Conservation (phyloP, 2,329 filamentous ascomycete species). For the Capronia americana region DNA sequence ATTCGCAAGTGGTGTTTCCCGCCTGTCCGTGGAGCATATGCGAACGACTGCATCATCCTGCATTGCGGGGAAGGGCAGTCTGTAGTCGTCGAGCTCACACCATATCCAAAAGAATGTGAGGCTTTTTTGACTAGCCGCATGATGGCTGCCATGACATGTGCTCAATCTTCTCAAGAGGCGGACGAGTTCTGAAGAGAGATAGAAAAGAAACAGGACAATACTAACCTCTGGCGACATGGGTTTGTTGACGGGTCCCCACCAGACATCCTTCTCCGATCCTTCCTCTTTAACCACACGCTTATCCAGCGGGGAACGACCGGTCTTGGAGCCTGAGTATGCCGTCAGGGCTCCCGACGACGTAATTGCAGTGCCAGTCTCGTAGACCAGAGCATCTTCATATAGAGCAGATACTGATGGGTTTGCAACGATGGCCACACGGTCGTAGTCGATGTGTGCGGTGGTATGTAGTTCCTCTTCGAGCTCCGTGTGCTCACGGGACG, state of each 20-base stretch:
- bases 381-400: slow-evolving; percentile 97
- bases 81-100: slow-evolving; percentile 5
- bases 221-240: slow-evolving; percentile 96
- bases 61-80: slow-evolving; percentile 22
- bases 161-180: slow-evolving; percentile 28
- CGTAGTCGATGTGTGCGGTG: slow-evolving; percentile 98
- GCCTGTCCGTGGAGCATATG: slow-evolving; percentile 23
- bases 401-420: slow-evolving; percentile 95
- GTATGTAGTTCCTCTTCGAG: slow-evolving; percentile 97
- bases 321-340: slow-evolving; percentile 98
- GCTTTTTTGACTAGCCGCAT: slow-evolving; percentile 4
- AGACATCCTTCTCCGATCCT: slow-evolving; percentile 87
- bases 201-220: slow-evolving; percentile 25
- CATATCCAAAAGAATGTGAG: slow-evolving; percentile 5
- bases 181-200: slow-evolving; percentile 33
- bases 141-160: slow-evolving; percentile 8
- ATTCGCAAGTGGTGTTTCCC: slow-evolving; percentile 15
- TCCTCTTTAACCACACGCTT: slow-evolving; percentile 97
- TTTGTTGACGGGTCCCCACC: slow-evolving; percentile 99
- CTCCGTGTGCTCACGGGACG: slow-evolving; percentile 87
- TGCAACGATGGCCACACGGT: slow-evolving; percentile 94
- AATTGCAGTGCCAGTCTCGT: slow-evolving; percentile 97
- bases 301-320: slow-evolving; percentile 92
- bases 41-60: slow-evolving; percentile 14
- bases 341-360: slow-evolving; percentile 93